Conservation (phyloP, 2,329 filamentous ascomycete species). For the Hysterium pulicare region DNA sequence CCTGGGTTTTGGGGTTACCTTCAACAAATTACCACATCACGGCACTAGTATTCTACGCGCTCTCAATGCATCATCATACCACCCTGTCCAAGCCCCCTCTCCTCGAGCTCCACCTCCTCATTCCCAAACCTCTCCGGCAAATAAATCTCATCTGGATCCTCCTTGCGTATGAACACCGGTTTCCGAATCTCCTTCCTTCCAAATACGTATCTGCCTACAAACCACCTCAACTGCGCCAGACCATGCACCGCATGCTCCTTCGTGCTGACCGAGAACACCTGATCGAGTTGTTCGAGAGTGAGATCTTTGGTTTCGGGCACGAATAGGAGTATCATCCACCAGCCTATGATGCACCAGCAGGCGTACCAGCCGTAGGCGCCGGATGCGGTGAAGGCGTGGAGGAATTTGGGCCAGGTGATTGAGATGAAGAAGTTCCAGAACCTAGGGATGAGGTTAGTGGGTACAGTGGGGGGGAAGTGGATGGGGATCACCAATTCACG, state of each 20-base stretch:
- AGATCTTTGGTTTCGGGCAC: slow-evolving; percentile 19
- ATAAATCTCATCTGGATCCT: slow-evolving; percentile 1
- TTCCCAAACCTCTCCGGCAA: background rate
- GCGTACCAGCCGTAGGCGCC: slow-evolving; percentile 19
- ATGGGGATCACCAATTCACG: slow-evolving; percentile 9
- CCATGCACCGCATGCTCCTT: slow-evolving; percentile 12
- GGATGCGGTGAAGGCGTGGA: slow-evolving; percentile 7
- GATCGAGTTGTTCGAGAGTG: slow-evolving; percentile 17
- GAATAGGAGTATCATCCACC: slow-evolving; percentile 12
- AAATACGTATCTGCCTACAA: slow-evolving; percentile 9
- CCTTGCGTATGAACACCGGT: slow-evolving; percentile 7
- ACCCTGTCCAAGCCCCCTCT: too few relatives aligned
- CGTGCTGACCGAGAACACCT: slow-evolving; percentile 14
- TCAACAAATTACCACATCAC: too few relatives aligned
- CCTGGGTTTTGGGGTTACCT: too few relatives aligned
- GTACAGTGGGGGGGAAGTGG: background rate
- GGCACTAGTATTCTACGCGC: too few relatives aligned
- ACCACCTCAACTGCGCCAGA: slow-evolving; percentile 12
- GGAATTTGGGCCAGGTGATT: slow-evolving; percentile 19
- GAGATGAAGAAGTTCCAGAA: slow-evolving; percentile 20
- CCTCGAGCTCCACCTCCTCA: slow-evolving; percentile 1
- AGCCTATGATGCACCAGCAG: slow-evolving; percentile 16
- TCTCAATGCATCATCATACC: too few relatives aligned
- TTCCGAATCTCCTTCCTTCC: slow-evolving; percentile 9
- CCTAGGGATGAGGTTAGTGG: slow-evolving; percentile 3